These are phyloP conservation scores for Larix sibirica DNA, from an alignment of 83 land plant species.

Conservation along the genomic window DNA sequence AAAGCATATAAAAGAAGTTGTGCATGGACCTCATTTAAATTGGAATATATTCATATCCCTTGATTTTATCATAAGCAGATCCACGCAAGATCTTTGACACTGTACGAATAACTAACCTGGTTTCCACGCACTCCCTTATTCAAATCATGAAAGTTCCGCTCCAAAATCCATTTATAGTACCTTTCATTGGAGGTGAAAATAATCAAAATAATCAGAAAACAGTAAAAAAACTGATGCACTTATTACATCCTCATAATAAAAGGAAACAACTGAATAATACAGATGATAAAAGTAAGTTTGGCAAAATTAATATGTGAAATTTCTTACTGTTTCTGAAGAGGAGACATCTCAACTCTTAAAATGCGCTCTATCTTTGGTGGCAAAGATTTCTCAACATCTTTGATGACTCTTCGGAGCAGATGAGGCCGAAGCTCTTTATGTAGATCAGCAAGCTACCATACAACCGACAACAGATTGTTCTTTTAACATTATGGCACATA, in stretches of 20 bases:
- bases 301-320: background rate
- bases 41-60: background rate
- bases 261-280: background rate
- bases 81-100: background rate
- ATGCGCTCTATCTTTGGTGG: slow-evolving; percentile 99
- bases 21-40: background rate
- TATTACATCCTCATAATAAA: background rate
- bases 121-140: slow-evolving; percentile 99
- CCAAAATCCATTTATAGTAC: slow-evolving; percentile 99
- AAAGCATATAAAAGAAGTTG: background rate
- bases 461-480: background rate
- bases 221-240: background rate
- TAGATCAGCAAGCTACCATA: slow-evolving; percentile 83
- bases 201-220: background rate
- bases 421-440: slow-evolving; percentile 97
- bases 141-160: slow-evolving; percentile 95
- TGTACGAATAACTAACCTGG: slow-evolving; percentile 55
- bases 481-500: slow-evolving; percentile 1
- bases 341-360: slow-evolving; percentile 98
- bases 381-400: slow-evolving; percentile 99
- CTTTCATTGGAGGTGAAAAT: slow-evolving; percentile 29
- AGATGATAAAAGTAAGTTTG: background rate
- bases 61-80: background rate
- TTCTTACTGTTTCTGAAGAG: slow-evolving; percentile 95
- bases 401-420: slow-evolving; percentile 92